Base-by-base conservation (phyloP, 2,329 filamentous ascomycete species). In the Hymenoscyphus occultus region DNA sequence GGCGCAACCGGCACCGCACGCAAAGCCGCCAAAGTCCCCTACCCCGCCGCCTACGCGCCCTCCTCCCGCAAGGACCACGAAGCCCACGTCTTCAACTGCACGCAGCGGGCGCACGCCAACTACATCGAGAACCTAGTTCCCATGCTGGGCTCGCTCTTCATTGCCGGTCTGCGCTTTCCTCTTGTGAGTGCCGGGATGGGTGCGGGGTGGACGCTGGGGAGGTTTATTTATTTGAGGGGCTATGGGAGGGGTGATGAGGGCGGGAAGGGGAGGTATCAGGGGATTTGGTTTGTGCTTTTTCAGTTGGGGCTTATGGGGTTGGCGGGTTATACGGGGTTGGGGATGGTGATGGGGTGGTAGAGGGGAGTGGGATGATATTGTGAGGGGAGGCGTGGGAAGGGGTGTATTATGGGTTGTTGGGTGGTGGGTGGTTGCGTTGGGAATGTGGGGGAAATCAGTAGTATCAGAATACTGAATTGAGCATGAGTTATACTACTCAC, bases 41-140 rank as follows among this genome's bases (percentile, higher is more conserved):
- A 45, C 13, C 59, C 59, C 28, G 12, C 9, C 0, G 19, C 59
- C 14, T 60, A 60, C 40, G 59, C 59, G 5, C 32, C 59, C 6
- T 39, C 32, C 14, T 57, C 54, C 10, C 54, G 54, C 13, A 57
- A 22, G 28, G 54, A 57, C 28, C 32, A 57, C 10, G 72, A 63
- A 59, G 74, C 74, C 9, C 83, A 77, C 74, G 73, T 75, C 62
- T 89, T 90, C 79, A 90, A 90, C 80, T 89, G 86, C 78, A 84
- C 84, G 61, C 86, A 88, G 72, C 83, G 85, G 59, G 82, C 85
- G 10, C 87, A 90, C 74, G 77, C 79, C 71, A 89, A 90, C 80
- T 90, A 82, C 77, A 81, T 80, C 69, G 88, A 90, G 79, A 87
- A 85, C 77, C 78, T 84, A 42, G 77, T 82, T 9, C 78, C 84